Base-by-base conservation (phyloP, 208 protist species). In the Lotmaria passim region DNA sequence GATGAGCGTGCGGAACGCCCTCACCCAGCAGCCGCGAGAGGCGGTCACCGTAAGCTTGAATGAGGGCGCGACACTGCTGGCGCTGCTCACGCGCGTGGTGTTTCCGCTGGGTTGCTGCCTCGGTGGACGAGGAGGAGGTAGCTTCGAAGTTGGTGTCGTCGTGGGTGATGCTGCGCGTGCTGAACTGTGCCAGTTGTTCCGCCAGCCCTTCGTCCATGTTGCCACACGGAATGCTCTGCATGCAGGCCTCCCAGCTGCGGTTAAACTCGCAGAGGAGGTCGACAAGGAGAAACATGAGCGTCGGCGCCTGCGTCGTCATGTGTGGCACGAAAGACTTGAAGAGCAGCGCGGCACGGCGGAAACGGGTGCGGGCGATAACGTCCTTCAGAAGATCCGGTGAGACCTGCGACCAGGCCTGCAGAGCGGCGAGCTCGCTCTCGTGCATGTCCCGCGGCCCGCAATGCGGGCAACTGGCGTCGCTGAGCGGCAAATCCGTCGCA, bases 261-360 rank as follows among this genome's bases (percentile, higher is more conserved):
- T 28, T 31, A 34, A 78, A 84, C 69, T 75, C 53, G 44, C 19
- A 41, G 15, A 81, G 51, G 4, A 78, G 12, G 38, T 62, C 59
- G 41, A 48, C 63, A 7, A 85, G 63, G 14, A 79, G 73, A 24
- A 77, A 69, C 1, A 58, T 62, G 11, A 75, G 21, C 7, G 65
- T 62, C 0, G 87, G 90, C 0, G 87, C 82, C 56, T 95, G 90
- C 14, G 69, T 72, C 11, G 86, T 57, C 51, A 83, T 78, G 59
- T 91, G 82, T 11, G 87, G 90, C 11, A 65, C 67, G 44, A 80
- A 83, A 5, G 90, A 87, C 38, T 83, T 86, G 73, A 85, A 95
- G 50, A 92, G 74, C 64, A 92, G 73, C 31, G 79, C 78, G 19
- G 83, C 83, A 10, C 87, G 85, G 5, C 85, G 83, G 70, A 88